Base-by-base conservation (phyloP, 495 filamentous ascomycete species). In the Penicillium paxilli region DNA sequence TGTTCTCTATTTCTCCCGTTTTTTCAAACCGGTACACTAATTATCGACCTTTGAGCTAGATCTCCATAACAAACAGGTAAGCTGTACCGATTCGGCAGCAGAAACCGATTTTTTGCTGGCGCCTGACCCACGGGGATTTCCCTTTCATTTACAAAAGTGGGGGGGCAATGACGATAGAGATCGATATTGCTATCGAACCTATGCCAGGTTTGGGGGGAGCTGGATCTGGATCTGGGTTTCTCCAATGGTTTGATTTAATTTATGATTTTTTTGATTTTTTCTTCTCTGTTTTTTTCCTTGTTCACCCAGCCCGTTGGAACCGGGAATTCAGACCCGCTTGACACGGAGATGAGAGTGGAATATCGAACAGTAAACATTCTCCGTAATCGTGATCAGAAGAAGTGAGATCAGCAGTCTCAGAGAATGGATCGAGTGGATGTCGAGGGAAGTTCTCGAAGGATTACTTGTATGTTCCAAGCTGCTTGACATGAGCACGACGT, bases 381-480 rank as follows among this genome's bases (percentile, higher is more conserved):
- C n/a, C n/a, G n/a, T n/a, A n/a, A 16, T 16, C 6, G n/a, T 37
- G 10, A 37, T 4, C 14, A n/a, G 14, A 14, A 14, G n/a, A 5
- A 11, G 35, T 38, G 16, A n/a, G 35, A 38, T 38, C 35, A 38
- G 35, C 42, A 48, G 23, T 24, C 16, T n/a, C 14, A 51, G 44
- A 46, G 26, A 57, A 54, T 32, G 50, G 58, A 54, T 47, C 49
- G 38, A 54, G 58, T 61, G 58, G 58, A 61, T 57, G 33, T 45
- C 40, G 52, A 42, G 8, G 16, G 47, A 40, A 14, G 47, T 57
- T 61, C 54, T 47, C 28, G 58, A 61, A 61, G 46, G 19, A 51
- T 42, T 6, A n/a, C n/a, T n/a, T n/a, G 44, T 26, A 28, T 17
- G n/a, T 30, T 14, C 21, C 11, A 11, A 19, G 12, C 20, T 38